Base-by-base conservation (phyloP, 1,284 basidiomycete species). In the Marasmius fiardii region DNA sequence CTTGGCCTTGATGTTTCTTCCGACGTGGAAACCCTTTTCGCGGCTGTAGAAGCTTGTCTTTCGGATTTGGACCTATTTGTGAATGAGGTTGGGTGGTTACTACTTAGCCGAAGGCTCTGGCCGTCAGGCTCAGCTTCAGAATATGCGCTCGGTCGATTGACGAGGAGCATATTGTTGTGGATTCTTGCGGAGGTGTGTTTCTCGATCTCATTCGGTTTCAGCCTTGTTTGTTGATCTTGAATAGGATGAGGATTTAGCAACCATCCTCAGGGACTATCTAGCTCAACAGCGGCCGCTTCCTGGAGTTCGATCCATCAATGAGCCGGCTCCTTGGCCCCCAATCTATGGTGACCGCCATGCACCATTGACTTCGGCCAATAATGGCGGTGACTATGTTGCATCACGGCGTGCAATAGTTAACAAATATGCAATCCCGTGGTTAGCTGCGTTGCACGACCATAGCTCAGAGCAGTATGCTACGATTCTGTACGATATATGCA, bases 71-170 rank as follows among this genome's bases (percentile, higher is more conserved):
- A 90, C 66, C 71, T 93, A 21, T 82, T 85, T 0, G 75, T 85
- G 31, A 90, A 91, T 63, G 90, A 93, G 69, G 74, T 80, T 20
- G 90, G 85, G 0, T 78, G 92, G 53, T 68, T 88, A 6, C 70
- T 92, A 10, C 72, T 92, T 16, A 71, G 74, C 10, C 78, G 82
- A 51, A 78, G 83, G 58, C 81, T 89, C 57, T 90, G 85, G 84
- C 90, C 90, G 0, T 86, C 81, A 60, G 78, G 83, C 5, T 75
- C 90, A 68, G 78, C 83, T 44, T 86, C 89, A 6, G 81, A 85
- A 23, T 90, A 91, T 67, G 85, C 79, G 5, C 66, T 82, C 52
- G 75, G 72, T 51, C 74, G 84, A 51, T 67, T 87, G 23, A 71
- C 79, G n/a, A 74, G 74, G 50, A 73, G 74, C 11, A 70, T 87